A percentile compares a stretch with the other conserved stretches of the same genome.
These are phyloP conservation scores for Arthrobotrys entomopaga DNA, from an alignment of 2,329 filamentous ascomycete species.

Conservation along the genomic window DNA sequence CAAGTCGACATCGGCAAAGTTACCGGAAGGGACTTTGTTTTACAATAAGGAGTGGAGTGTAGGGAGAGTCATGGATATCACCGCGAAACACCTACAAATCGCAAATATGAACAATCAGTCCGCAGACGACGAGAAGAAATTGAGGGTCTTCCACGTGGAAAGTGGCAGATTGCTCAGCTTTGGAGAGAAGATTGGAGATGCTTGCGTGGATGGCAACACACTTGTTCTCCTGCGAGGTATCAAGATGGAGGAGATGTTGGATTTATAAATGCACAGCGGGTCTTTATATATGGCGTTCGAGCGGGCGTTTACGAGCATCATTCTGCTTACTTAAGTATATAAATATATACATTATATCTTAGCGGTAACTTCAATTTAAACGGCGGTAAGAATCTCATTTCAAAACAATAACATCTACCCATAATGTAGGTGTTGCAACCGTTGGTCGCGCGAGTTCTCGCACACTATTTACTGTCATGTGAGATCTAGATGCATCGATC, in stretches of 20 bases:
- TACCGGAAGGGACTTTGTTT: constrained; percentile 82
- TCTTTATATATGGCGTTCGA: constrained; percentile 27
- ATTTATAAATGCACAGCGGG: constrained; percentile 59
- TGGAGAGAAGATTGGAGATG: constrained; percentile 80
- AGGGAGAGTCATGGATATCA: constrained; percentile 80
- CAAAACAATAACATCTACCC: too few species aligned
- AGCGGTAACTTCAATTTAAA: not conserved
- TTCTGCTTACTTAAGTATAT: not conserved
- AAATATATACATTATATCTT: constrained; percentile 2
- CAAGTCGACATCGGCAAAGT: constrained; percentile 83
- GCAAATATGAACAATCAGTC: constrained; percentile 85
- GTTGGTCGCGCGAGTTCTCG: not conserved
- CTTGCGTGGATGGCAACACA: constrained; percentile 83
- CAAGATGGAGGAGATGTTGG: constrained; percentile 76
- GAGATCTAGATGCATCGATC: too few species aligned
- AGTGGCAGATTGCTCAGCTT: constrained; percentile 87
- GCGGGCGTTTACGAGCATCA: constrained; percentile 8
- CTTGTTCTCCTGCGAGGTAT: constrained; percentile 88
- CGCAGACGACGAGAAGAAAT: constrained; percentile 77
- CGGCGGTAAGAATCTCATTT: not conserved
- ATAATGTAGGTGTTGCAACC: constrained; percentile 37
- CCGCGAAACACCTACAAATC: constrained; percentile 79
- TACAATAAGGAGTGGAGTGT: constrained; percentile 89
- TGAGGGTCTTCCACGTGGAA: constrained; percentile 93
- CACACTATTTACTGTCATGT: too few species aligned